These are phyloP conservation scores for Citrullus amarus DNA, from an alignment of 306 rosid genomes.

Conservation along the genomic window DNA sequence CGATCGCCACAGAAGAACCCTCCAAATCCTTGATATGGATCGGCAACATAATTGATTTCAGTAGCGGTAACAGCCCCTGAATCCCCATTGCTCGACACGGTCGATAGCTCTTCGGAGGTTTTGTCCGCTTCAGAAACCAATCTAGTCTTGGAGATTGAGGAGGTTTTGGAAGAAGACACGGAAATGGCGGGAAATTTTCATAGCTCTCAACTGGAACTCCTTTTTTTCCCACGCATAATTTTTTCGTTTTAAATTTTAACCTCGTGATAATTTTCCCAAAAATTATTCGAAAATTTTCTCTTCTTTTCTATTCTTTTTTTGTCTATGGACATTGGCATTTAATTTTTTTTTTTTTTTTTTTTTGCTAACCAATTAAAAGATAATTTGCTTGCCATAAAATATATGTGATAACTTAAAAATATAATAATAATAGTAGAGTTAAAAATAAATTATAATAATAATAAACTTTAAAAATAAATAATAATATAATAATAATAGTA, in stretches of 20 bases:
- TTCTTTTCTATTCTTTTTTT: too few relatives aligned
- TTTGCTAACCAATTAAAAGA: too few relatives aligned
- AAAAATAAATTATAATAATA: too few relatives aligned
- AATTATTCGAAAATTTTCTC: too few relatives aligned
- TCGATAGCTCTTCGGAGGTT: neutral
- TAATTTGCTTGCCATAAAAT: too few relatives aligned
- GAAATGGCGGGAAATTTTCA: slow-evolving; percentile 15
- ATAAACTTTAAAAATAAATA: too few relatives aligned
- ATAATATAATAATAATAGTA: too few relatives aligned
- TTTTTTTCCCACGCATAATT: neutral
- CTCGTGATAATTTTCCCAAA: too few relatives aligned
- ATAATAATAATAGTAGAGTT: too few relatives aligned
- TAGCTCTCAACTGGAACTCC: neutral
- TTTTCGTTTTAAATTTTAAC: neutral
- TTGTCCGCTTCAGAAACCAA: neutral
- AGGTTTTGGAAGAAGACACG: neutral
- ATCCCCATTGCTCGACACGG: slow-evolving; percentile 51
- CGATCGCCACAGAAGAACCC: slow-evolving; percentile 59
- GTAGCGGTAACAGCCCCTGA: slow-evolving; percentile 70
- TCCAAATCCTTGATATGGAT: slow-evolving; percentile 65
- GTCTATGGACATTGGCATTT: too few relatives aligned
- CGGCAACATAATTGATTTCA: slow-evolving; percentile 81
- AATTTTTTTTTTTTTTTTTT: too few relatives aligned
- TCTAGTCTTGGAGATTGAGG: neutral
- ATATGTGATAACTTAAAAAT: too few relatives aligned